Evolutionary conservation across 2,329 filamentous ascomycete species (phyloP), one percentile per base, ranked within the genome.

Genomic region (Diaporthe sp.): DNA sequence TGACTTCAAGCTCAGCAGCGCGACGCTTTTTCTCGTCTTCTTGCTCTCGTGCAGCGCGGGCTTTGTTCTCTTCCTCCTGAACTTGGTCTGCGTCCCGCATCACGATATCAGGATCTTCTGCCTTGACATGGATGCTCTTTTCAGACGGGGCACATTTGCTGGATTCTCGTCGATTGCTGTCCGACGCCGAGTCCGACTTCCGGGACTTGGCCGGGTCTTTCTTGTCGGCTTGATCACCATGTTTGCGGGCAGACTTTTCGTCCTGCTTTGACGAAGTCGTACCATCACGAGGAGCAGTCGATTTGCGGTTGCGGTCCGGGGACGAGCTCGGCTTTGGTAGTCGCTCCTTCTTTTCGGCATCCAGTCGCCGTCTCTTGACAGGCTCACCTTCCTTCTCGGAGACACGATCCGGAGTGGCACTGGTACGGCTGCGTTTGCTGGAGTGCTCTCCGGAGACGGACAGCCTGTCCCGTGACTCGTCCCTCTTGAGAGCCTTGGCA

Each of bases 401-500:
- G 75, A 86, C 88, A n/a, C 86, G 85, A 42, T 85, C 89, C 2
- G 91, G 91, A 0, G 91, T 92, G 68, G 88, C 86, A 78, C 91
- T 93, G 42, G 86, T 86, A 39, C 91, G 87, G 79, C 90, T 89
- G 57, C 91, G 86, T 81, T 93, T 93, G n/a, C 85, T 81, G 9
- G 89, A 84, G 71, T 83, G 84, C 37, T 92, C 91, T 19, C 87
- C 86, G 10, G 87, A 84, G 61, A 87, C 84, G 12, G 87, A 86
- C 17, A 88, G 81, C 42, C 87, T 85, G 76, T 93, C 91, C 71
- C 87, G 88, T 4, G 90, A 91, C 77, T 91, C 90, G 76, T 93
- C 90, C 75, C 90, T 86, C 80, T 91, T 92, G 17, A 92, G 81
- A 25, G 90, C 88, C 79, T 92, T 91, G 31, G 90, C 89, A 71